A percentile compares a stretch with the other conserved stretches of the same genome.
phyloP scores from a whole-genome alignment of 78 protist species.

The Dictyostelium capitatum region DNA sequence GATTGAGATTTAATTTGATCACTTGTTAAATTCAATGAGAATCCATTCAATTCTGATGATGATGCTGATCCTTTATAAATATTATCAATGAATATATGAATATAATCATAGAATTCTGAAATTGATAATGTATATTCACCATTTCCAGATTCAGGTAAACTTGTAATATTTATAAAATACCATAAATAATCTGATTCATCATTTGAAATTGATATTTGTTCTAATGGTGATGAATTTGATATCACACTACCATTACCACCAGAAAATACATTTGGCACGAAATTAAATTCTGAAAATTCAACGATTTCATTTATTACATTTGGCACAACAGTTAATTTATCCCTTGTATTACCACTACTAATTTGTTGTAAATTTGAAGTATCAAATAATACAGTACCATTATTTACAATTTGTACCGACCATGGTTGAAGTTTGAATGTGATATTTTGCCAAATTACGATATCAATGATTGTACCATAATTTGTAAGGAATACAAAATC shows the following conservation, averaged over 20 bases:
- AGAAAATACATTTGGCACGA: background rate
- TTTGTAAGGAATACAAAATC: conserved; percentile 4
- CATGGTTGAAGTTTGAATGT: background rate
- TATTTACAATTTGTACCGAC: conserved; percentile 42
- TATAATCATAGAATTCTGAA: background rate
- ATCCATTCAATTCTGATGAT: background rate
- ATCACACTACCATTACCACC: background rate
- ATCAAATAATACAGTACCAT: conserved; percentile 1
- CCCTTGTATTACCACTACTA: background rate
- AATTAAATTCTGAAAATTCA: background rate
- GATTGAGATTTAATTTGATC: background rate
- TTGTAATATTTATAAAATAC: conserved; percentile 28
- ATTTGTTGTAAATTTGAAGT: background rate
- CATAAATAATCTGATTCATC: conserved; percentile 40
- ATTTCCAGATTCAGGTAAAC: background rate
- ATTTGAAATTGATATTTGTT: conserved; percentile 20
- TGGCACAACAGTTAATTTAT: background rate
- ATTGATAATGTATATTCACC: background rate
- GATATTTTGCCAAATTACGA: background rate
- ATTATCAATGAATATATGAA: conserved; percentile 23
- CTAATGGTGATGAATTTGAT: conserved; percentile 16
- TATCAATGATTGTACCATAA: background rate
- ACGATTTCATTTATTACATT: background rate
- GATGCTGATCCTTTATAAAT: background rate
- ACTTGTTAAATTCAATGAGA: background rate